Base-by-base conservation (phyloP, 1,284 basidiomycete species). In the Boletus mariae region DNA sequence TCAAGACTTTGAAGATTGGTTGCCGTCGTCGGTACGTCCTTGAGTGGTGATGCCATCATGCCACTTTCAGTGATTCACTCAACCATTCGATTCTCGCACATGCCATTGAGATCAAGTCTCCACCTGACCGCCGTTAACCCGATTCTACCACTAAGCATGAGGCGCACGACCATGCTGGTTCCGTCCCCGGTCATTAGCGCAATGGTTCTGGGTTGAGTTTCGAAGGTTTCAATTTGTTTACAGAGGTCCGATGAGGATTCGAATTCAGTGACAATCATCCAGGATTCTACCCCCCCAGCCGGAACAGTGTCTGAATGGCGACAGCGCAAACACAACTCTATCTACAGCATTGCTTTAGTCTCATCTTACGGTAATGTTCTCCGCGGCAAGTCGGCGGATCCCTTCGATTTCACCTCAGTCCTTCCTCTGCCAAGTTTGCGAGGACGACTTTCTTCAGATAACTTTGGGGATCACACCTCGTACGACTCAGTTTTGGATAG, bases 311-410 rank as follows among this genome's bases (percentile, higher is more conserved):
- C 70, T 37, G 62, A 67, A 34, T 64, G 55, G 13, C 71, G 70
- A 35, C 78, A 83, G 49, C 68, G 71, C 29, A 74, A 72, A 45
- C 78, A 80, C 10, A 82, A 87, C 43, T 92, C 90, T 0, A 60
- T 82, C 8, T 79, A 86, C 67, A 92, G 88, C 63, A 84, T 93
- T 46, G 83, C 87, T 0, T 92, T 89, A 0, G 82, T 93, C 25
- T 93, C 90, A 0, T 92, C 87, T 0, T 89, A 90, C 51, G 90
- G 90, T 2, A 77, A 75, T 2, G 80, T 88, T 28, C 74, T 90
- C 57, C 78, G 86, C 50, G 70, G 76, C 15, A 87, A 87, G 29
- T 70, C 78, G 1, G 70, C 69, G 0, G 88, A 92, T 66, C 87
- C 90, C 1, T 93, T 92, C 68, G 85, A 88, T 47, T 92, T 85